Evolutionary conservation across 768 basidiomycete species (phyloP), one percentile per base, ranked within the genome.

Genomic region (Pseudohyphozyma bogoriensis): DNA sequence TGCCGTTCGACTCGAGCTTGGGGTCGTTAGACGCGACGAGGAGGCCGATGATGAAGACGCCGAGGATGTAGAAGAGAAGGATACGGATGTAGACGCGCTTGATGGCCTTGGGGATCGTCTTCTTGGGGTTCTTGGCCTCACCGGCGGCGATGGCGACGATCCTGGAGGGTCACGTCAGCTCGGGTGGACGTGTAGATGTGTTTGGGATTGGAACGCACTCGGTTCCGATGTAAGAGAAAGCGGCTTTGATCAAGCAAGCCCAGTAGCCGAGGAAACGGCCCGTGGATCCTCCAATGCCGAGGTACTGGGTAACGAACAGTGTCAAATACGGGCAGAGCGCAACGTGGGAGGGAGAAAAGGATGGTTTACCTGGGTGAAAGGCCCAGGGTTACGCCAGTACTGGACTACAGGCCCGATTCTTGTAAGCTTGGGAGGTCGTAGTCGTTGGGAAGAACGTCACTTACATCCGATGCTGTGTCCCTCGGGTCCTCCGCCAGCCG

Each of bases 201-300:
- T 6, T 16, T 16, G 40, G 40, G 40, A n/a, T n/a, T 5, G 18
- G n/a, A n/a, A 44, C 42, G 22, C 42, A 44, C 42, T 49, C 47
- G 46, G 70, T 76, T 73, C 81, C 82, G 58, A 80, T 81, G 60
- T 80, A 82, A 7, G 81, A 82, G 72, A 81, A 83, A 6, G 62
- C 54, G 18, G 62, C 62, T 50, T 62, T 49, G 42, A 62, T 67
- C 75, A 92, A 75, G 58, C 84, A 84, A 0, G 80, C 73, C 79
- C 80, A 84, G 75, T 78, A 83, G 31, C 81, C 85, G 24, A 84
- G 78, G 80, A 97, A 97, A 24, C 77, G 81, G 11, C 90, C 91
- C 67, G 42, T 5, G 42, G 3, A 16, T 20, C 22, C 22, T 16
- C 22, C 8, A 12, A 44, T 7, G 22, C 26, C 22, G 26, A 24